Evolutionary conservation across 345 rosid species (phyloP).

Genomic region (Euphorbia peplus): DNA sequence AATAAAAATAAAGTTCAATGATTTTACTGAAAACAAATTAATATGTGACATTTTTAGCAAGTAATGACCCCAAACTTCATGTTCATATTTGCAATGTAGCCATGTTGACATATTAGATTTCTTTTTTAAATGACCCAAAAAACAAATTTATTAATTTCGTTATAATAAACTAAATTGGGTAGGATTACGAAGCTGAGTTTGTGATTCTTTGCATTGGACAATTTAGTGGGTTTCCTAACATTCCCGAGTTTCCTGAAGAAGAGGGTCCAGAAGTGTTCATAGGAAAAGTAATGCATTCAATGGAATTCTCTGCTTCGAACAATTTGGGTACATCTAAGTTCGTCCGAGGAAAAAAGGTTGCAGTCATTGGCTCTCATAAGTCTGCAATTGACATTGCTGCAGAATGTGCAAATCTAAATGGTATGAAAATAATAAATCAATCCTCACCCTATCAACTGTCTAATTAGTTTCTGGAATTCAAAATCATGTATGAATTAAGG

Average conservation of each 20-base stretch:
- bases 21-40: no score
- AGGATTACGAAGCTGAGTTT: constrained; percentile 33
- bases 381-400: constrained; percentile 40
- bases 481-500: no score
- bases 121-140: no score
- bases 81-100: no score
- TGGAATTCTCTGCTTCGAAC: constrained; percentile 36
- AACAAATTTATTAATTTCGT: neutral
- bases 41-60: no score
- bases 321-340: constrained; percentile 7
- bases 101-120: no score
- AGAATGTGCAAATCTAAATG: constrained; percentile 38
- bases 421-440: constrained; percentile 1
- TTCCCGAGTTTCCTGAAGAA: constrained; percentile 37
- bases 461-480: no score
- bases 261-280: constrained; percentile 43
- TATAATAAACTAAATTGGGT: neutral
- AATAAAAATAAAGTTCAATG: no score
- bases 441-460: no score
- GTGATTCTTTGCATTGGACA: constrained; percentile 38
- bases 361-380: constrained; percentile 39
- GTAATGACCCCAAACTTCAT: no score
- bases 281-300: constrained; percentile 43
- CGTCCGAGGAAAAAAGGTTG: constrained; percentile 31
- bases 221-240: constrained; percentile 38